phyloP scores from a whole-genome alignment of 2,329 filamentous ascomycete species.

The Alternaria novae-zelandiae region DNA sequence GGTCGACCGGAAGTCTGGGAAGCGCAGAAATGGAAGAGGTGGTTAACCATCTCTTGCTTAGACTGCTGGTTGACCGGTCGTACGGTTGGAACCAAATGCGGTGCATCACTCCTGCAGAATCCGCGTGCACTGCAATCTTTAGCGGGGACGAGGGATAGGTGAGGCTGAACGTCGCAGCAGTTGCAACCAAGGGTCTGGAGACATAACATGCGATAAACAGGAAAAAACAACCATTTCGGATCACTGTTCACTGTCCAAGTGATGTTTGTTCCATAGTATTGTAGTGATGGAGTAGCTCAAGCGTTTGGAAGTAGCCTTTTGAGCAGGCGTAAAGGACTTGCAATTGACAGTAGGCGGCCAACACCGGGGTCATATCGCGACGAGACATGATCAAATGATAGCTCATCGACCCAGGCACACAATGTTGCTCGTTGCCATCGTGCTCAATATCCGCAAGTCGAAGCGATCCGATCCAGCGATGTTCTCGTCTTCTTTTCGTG shows the following conservation, averaged over 20 bases:
- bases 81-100: no score
- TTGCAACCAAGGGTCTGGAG: background rate
- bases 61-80: background rate
- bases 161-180: background rate
- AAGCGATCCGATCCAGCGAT: background rate
- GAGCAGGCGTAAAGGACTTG: background rate
- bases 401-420: background rate
- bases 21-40: background rate
- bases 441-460: background rate
- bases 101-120: no score
- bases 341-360: background rate
- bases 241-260: background rate
- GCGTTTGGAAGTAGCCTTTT: background rate
- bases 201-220: fast-evolving
- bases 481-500: background rate
- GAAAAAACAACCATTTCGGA: fast-evolving
- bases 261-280: background rate
- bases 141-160: no score
- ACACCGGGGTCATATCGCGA: background rate
- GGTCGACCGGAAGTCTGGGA: background rate
- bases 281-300: background rate
- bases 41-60: background rate
- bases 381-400: background rate
- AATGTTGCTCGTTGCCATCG: background rate
- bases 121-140: no score